Conservation (phyloP, 2,329 filamentous ascomycete species). For the Cladosporium sp. region DNA sequence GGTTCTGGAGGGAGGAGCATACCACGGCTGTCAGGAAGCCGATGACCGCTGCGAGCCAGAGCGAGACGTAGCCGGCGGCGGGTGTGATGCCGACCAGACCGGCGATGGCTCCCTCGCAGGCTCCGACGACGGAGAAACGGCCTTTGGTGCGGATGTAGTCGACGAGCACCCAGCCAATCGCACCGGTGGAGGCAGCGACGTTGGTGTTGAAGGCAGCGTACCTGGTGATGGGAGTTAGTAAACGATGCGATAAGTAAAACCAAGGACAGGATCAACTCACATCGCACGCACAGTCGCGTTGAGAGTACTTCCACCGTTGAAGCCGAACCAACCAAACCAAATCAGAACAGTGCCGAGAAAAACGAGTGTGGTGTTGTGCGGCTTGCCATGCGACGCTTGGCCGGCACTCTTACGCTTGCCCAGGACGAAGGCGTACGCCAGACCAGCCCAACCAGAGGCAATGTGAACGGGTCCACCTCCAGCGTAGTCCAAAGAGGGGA, state of each 20-base stretch:
- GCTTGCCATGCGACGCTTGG: slow-evolving; percentile 49
- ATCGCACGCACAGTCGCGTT: slow-evolving; percentile 52
- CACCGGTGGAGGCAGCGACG: slow-evolving; percentile 50
- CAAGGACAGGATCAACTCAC: slow-evolving; percentile 14
- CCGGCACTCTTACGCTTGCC: slow-evolving; percentile 53
- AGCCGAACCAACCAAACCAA: slow-evolving; percentile 62
- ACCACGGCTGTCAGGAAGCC: slow-evolving; percentile 53
- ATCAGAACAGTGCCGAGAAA: slow-evolving; percentile 62
- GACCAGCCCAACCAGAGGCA: slow-evolving; percentile 57
- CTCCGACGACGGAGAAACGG: slow-evolving; percentile 53
- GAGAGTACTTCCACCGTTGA: slow-evolving; percentile 54
- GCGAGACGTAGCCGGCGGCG: slow-evolving; percentile 50
- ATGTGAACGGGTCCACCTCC: slow-evolving; percentile 63
- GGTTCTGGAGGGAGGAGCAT: slow-evolving; percentile 46
- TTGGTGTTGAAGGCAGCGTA: slow-evolving; percentile 57
- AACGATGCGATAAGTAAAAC: background rate
- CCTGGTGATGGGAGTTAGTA: background rate
- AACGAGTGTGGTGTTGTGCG: slow-evolving; percentile 61
- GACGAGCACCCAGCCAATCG: slow-evolving; percentile 52
- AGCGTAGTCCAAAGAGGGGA: slow-evolving; percentile 58
- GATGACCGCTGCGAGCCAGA: slow-evolving; percentile 53
- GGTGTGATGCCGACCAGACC: slow-evolving; percentile 59
- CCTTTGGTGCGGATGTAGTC: slow-evolving; percentile 50
- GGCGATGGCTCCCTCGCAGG: slow-evolving; percentile 55
- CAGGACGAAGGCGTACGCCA: slow-evolving; percentile 61